phyloP scores from a whole-genome alignment of 192 early-diverging fungal species.

The Cladochytrium replicatum region DNA sequence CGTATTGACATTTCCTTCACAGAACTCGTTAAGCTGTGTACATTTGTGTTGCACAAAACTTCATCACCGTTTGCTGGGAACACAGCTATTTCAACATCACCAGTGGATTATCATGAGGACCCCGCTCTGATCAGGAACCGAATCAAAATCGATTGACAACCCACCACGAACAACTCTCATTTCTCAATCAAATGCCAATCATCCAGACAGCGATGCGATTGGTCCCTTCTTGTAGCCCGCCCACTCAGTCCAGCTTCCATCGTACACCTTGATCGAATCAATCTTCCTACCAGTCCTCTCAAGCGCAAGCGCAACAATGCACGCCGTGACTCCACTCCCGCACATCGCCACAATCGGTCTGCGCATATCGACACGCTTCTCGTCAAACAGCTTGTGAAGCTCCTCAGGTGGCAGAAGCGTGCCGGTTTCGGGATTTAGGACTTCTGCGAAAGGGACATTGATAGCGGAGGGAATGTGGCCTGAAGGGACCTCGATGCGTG shows the following conservation, averaged over 20 bases:
- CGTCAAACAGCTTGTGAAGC: slow-evolving; percentile 40
- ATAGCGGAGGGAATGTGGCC: slow-evolving; percentile 78
- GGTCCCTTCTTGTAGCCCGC: too few relatives aligned
- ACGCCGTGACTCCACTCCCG: slow-evolving; percentile 77
- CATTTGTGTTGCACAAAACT: too few relatives aligned
- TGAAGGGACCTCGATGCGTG: slow-evolving; percentile 60
- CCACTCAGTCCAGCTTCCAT: slow-evolving; percentile 91
- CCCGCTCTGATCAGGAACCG: too few relatives aligned
- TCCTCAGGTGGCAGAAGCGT: slow-evolving; percentile 38
- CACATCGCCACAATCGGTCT: slow-evolving; percentile 71
- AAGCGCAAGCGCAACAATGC: slow-evolving; percentile 70
- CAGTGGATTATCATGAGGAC: too few relatives aligned
- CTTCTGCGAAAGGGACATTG: slow-evolving; percentile 58
- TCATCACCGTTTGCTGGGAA: too few relatives aligned
- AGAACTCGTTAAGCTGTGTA: too few relatives aligned
- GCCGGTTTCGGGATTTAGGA: slow-evolving; percentile 45
- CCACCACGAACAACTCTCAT: too few relatives aligned
- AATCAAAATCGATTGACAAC: too few relatives aligned
- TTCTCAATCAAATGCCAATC: too few relatives aligned
- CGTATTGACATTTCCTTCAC: too few relatives aligned
- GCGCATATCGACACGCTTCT: slow-evolving; percentile 54
- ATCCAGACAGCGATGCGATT: too few relatives aligned
- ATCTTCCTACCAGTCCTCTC: slow-evolving; percentile 51
- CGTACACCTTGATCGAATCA: slow-evolving; percentile 61
- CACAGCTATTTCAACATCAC: too few relatives aligned